Evolutionary conservation across 108 stramenopile species (phyloP), one percentile per base, ranked within the genome.

Genomic region (Conticribra weissflogii): DNA sequence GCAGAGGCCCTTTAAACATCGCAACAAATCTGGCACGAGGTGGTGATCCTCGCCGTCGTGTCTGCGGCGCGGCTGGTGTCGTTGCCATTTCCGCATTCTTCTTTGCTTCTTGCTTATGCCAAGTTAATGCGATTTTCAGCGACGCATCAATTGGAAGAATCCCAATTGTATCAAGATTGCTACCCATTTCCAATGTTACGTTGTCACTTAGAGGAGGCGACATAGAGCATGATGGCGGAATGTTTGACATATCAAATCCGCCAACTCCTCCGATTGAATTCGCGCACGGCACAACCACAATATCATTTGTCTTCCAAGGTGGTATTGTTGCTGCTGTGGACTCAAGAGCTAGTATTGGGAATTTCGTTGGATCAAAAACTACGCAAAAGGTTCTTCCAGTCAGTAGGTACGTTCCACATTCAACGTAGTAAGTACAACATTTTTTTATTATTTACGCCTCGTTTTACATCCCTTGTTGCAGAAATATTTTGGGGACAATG

Each of bases 321-420:
- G 94, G 95, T 1, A 92, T 91, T 21, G 72, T 96, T 18, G 92
- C 80, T 23, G 91, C 91, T 8, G 92, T 96, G 7, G 95, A 96
- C 72, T 92, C 90, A 22, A 57, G 95, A 8, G 95, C 95, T 41
- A 92, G 90, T 66, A 70, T 96, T 57, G 95, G 95, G n/a, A 87
- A 78, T 63, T 96, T 96, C 75, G 90, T 96, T 14, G 91, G 95
- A 0, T 87, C 85, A 47, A 93, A 93, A 66, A 92, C 92, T 9
- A 78, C 78, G 0, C 88, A 96, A 66, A 96, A 96, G 65, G 91
- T 93, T 0, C 77, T 95, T 41, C 94, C 94, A 17, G 82, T 95
- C 4, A 88, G 85, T 72, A 72, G 81, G 59, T 67, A 33, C 64
- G 63, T 41, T 41, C 44, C 8, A 19, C 36, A 22, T 41, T 60